phyloP scores from a whole-genome alignment of 2,329 filamentous ascomycete genomes.

The Aspergillus sergii region DNA sequence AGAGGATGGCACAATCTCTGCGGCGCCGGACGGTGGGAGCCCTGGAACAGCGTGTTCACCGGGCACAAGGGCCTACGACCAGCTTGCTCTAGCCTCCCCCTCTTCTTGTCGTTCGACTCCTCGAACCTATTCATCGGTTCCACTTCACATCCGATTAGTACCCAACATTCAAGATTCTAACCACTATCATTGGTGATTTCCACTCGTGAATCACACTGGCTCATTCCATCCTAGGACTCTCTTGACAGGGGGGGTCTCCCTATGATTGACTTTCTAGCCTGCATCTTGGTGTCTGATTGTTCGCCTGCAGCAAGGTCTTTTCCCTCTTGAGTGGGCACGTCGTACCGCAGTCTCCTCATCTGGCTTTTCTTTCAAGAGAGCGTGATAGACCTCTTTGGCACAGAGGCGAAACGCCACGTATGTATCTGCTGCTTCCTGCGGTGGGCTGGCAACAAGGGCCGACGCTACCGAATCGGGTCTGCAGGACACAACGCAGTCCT shows the following conservation, averaged over 20 bases:
- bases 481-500: neutral
- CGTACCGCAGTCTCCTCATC: slow-evolving; percentile 3
- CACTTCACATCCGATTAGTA: neutral
- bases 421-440: neutral
- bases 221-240: neutral
- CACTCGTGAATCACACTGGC: neutral
- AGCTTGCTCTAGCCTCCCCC: neutral
- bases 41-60: slow-evolving; percentile 6
- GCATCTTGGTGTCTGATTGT: slow-evolving; percentile 1
- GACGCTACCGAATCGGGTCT: neutral
- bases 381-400: neutral
- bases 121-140: neutral
- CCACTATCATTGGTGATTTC: neutral
- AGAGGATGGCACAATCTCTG: slow-evolving; percentile 16
- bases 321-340: neutral
- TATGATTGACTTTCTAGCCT: neutral
- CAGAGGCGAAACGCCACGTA: neutral
- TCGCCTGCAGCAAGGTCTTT: neutral
- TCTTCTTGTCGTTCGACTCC: neutral
- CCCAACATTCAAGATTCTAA: neutral
- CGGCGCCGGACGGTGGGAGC: slow-evolving; percentile 11
- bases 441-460: neutral
- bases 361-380: neutral
- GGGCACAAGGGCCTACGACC: neutral
- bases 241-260: neutral